Base-by-base conservation (phyloP, 2,329 filamentous ascomycete species). In the Coniella lustricola region DNA sequence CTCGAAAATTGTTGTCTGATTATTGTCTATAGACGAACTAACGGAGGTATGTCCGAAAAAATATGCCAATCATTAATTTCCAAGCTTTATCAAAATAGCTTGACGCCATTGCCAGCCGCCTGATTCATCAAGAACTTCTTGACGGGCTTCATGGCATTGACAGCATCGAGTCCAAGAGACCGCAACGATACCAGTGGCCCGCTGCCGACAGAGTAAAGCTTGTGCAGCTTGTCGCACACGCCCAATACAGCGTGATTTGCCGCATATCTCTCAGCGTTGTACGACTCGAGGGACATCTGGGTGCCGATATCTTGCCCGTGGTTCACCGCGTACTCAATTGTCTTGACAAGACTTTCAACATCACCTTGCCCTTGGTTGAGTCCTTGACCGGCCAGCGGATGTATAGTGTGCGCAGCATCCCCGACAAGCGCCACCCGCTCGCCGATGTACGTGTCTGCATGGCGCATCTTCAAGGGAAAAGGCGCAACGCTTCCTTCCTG, bases 351-450 rank as follows among this genome's bases (percentile, higher is more conserved):
- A 46, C 85, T 85, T 59, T 88, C 83, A 1, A 93, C 86, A 62
- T 98, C 93, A 16, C 82, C 90, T 54, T 97, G 84, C 1, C 93
- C 93, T 59, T 94, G 86, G 62, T 98, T 98, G 13, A 98, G 74
- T 1, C 93, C 93, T 66, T 97, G 93, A 1, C 93, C 93, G 1
- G 89, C 93, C 3, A 98, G 82, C 0, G 93, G 93, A 64, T 98
- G 93, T 55, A 95, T 83, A 1, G 90, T 95, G 64, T 98, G 93
- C 7, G 93, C 93, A 1, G 93, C 93, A 56, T 98, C 93, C 52
- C 93, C 93, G 32, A 98, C 81, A 1, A 98, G 78, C 1, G 90
- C 93, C 8, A 96, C 74, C n/a, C 93, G 84, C 60, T 95, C 89
- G 34, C 83, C 86, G 36, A 87, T 86, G 63, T 98, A 98, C 1